Conservation (phyloP, 176 grass and related monocot species). For the Cenchrus americanus region DNA sequence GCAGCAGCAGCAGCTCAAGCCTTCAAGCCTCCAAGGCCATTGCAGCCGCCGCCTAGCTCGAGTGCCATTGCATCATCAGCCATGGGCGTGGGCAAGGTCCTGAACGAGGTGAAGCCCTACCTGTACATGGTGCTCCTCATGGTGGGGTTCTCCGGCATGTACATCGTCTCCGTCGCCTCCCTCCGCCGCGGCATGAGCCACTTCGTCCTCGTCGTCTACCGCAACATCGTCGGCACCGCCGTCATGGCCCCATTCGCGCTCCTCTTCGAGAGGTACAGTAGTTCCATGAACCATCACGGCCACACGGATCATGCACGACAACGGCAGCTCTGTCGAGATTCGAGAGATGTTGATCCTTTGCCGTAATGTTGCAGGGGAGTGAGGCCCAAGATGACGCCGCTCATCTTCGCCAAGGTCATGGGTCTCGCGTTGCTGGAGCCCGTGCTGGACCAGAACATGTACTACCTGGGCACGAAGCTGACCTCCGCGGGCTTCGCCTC, state of each 20-base stretch:
- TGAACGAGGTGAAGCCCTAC: slow-evolving; percentile 76
- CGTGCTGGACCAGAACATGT: slow-evolving; percentile 85
- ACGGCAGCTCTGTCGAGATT: no score
- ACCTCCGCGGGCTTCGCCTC: slow-evolving; percentile 80
- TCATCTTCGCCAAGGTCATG: slow-evolving; percentile 70
- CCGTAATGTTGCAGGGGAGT: slow-evolving; percentile 43
- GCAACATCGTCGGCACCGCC: slow-evolving; percentile 59
- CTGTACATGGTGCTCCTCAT: slow-evolving; percentile 82
- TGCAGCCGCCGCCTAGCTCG: not conserved
- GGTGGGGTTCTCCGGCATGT: slow-evolving; percentile 84
- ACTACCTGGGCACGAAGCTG: slow-evolving; percentile 71
- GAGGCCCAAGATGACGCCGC: slow-evolving; percentile 68
- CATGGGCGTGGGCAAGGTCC: slow-evolving; percentile 58
- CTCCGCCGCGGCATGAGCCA: slow-evolving; percentile 79
- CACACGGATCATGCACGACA: no score
- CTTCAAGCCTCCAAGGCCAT: not conserved
- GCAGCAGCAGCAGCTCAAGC: not conserved
- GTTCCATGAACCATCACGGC: not conserved
- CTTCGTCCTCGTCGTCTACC: slow-evolving; percentile 84
- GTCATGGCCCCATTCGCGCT: slow-evolving; percentile 77
- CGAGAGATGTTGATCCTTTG: not conserved
- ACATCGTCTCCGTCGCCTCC: slow-evolving; percentile 73
- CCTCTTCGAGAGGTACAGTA: slow-evolving; percentile 60
- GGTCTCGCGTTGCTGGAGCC: slow-evolving; percentile 68
- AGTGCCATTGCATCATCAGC: not conserved